Conservation (phyloP, 257 asterid species). For the Solanum chmielewskii region DNA sequence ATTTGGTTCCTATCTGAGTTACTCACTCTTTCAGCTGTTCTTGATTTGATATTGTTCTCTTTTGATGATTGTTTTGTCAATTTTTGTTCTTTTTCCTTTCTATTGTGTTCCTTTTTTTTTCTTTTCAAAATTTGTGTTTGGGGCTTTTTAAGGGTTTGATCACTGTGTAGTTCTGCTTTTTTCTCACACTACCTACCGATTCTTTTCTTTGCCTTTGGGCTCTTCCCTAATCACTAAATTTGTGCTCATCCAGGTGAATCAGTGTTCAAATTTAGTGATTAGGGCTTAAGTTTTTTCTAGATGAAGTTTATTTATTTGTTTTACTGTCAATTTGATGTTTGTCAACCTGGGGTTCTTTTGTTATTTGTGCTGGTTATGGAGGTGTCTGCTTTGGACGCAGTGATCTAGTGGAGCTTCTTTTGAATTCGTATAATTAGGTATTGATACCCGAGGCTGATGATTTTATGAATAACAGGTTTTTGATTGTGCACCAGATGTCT, state of each 20-base stretch:
- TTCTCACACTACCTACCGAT: neutral
- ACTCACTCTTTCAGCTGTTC: neutral
- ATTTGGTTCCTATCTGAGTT: neutral
- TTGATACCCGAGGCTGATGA: conserved; percentile 19
- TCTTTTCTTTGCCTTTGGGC: neutral
- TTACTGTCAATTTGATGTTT: neutral
- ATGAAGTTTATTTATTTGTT: neutral
- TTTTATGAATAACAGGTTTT: conserved; percentile 35
- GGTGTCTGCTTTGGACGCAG: neutral
- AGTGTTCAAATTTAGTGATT: neutral
- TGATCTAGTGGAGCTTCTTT: neutral
- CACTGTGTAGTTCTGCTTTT: neutral
- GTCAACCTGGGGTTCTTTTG: neutral
- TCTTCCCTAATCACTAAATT: too few relatives aligned
- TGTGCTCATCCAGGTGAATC: neutral
- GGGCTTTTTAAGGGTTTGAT: neutral
- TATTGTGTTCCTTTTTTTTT: neutral
- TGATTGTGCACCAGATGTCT: conserved; percentile 83
- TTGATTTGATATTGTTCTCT: neutral
- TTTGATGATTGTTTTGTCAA: neutral
- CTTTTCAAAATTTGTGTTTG: neutral
- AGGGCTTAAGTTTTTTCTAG: neutral
- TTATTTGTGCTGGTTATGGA: neutral
- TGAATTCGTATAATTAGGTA: neutral
- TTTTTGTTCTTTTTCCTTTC: neutral